Evolutionary conservation across 2,329 filamentous ascomycete genomes (phyloP).

Genomic region (Venturia pyrina): DNA sequence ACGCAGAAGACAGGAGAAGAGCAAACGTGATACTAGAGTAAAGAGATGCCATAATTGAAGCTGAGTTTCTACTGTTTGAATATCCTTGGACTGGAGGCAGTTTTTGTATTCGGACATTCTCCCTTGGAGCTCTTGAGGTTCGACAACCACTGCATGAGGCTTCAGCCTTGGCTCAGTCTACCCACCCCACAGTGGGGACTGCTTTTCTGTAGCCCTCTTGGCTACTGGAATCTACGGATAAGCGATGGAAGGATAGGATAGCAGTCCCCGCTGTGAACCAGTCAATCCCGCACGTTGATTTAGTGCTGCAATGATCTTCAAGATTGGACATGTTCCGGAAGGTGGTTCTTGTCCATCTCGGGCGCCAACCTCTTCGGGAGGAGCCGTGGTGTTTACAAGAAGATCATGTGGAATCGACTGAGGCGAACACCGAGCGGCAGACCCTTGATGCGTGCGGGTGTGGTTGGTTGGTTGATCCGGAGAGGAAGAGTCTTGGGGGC

Average conservation of each 20-base stretch:
- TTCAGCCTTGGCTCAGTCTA: neutral
- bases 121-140: neutral
- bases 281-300: neutral
- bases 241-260: no score
- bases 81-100: neutral
- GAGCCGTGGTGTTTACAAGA: neutral
- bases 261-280: neutral
- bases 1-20: neutral
- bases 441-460: neutral
- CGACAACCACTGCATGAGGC: neutral
- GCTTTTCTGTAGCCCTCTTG: no score
- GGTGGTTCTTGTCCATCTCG: neutral
- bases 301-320: neutral
- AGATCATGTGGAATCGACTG: neutral
- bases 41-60: neutral
- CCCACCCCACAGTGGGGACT: no score
- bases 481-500: neutral
- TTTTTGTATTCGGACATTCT: neutral
- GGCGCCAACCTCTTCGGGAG: neutral
- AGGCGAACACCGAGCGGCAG: neutral
- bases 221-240: no score
- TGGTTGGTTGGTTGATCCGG: neutral
- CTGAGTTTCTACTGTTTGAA: neutral
- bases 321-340: neutral
- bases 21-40: neutral